Evolutionary conservation across 108 stramenopile species (phyloP), one percentile per base, ranked within the genome.

Genomic region (Cyclotella kingstonii): DNA sequence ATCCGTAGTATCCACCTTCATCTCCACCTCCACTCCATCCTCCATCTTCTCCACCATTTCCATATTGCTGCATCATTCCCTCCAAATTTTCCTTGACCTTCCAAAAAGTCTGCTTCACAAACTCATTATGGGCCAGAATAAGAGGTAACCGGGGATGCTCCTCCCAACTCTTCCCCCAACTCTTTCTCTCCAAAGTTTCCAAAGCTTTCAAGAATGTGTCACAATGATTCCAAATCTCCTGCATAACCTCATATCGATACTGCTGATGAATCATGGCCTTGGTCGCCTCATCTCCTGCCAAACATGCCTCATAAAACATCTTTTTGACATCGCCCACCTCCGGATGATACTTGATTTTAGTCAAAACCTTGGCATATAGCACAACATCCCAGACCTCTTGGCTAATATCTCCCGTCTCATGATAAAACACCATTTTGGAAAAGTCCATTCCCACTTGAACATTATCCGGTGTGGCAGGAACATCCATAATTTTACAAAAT

Each of bases 301-400:
- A 55, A 41, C 78, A 76, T 5, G 87, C 84, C 31, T 83, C 23
- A 47, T 85, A 83, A 53, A 83, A 85, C n/a, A 46, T 51, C 40
- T 77, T 68, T 18, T 68, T 69, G 51, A 54, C 35, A 14, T 49
- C 64, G 9, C 52, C 70, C 21, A 31, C 34, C 7, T 77, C 66
- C 4, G 65, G 65, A 43, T 17, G 30, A 46, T 60, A 66, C 42
- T 63, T 63, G 27, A 66, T 5, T 2, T 67, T 67, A 0, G 45
- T n/a, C 50, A 70, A 23, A 0, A 70, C 77, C 58, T 78, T 78
- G 47, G 77, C 70, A 62, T 78, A 78, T 19, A 78, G 19, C 0
- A 70, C 66, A 14, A 78, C 71, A 40, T 78, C 77, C 26, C 61
- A 28, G 0, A 78, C 77, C 35, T 78, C 77, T 39, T 63, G 65